Percentiles rank a stretch among this genome's conserved stretches.
phyloP scores from a whole-genome alignment of 176 grass and related monocot species.

The Otatea glauca region DNA sequence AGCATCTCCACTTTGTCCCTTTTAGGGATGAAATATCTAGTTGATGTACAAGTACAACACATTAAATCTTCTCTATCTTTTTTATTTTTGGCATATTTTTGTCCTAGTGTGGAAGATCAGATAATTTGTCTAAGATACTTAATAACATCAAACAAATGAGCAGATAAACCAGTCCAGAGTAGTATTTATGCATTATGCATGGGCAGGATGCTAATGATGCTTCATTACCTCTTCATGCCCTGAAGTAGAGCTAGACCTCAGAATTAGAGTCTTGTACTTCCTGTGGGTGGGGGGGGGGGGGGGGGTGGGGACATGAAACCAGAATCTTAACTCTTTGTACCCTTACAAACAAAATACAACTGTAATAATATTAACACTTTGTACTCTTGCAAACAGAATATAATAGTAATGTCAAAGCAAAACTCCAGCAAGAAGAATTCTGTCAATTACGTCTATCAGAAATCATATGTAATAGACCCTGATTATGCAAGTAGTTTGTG shows the following conservation, averaged over 20 bases:
- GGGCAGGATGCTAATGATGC: constrained; percentile 22
- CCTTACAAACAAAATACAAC: neutral
- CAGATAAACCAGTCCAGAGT: neutral
- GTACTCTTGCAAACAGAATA: neutral
- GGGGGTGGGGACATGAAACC: constrained; percentile 24
- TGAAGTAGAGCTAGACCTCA: constrained; percentile 43
- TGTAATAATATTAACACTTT: neutral
- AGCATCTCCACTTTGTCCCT: neutral
- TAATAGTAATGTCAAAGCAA: neutral
- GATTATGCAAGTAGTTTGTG: neutral
- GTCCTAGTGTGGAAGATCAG: neutral
- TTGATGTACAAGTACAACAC: neutral
- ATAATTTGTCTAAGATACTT: neutral
- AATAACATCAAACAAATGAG: constrained; percentile 1
- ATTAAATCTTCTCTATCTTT: neutral
- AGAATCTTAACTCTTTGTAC: neutral
- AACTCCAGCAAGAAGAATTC: neutral
- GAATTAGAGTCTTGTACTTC: constrained; percentile 80
- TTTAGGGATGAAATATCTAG: neutral
- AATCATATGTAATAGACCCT: neutral
- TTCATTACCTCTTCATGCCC: constrained; percentile 60
- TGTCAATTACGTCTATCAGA: neutral
- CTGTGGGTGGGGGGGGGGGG: constrained; percentile 49
- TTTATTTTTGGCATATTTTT: constrained; percentile 6
- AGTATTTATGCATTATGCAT: neutral